Evolutionary conservation across 192 early-diverging fungal genomes (phyloP).

Genomic region (Gaertneriomyces sp.): DNA sequence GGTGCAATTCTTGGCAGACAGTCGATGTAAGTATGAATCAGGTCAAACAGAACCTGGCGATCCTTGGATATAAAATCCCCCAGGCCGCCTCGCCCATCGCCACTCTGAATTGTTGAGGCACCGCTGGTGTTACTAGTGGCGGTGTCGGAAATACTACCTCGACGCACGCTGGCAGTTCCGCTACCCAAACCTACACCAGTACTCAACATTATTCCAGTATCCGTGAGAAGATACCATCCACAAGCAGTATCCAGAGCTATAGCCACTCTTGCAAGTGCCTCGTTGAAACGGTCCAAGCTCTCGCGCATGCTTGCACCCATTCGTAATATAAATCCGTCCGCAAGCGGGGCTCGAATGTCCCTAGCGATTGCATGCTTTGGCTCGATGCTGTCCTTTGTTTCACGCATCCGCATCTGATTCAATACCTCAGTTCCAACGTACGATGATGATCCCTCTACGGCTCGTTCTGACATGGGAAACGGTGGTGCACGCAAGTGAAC

Average conservation of each 20-base stretch:
- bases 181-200: slow-evolving; percentile 9
- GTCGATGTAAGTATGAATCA: slow-evolving; percentile 69
- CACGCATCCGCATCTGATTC: slow-evolving; percentile 18
- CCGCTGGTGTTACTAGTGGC: slow-evolving; percentile 2
- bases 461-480: slow-evolving; percentile 43
- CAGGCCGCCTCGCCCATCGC: slow-evolving; percentile 3
- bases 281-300: slow-evolving; percentile 64
- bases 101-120: background rate
- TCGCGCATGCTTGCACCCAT: slow-evolving; percentile 66
- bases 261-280: slow-evolving; percentile 57
- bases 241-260: slow-evolving; percentile 57
- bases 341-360: slow-evolving; percentile 35
- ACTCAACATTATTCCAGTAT: slow-evolving; percentile 12
- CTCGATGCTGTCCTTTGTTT: background rate
- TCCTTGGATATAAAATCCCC: slow-evolving; percentile 16
- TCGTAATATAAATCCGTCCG: slow-evolving; percentile 50
- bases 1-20: slow-evolving; percentile 69
- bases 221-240: slow-evolving; percentile 32
- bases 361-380: no score
- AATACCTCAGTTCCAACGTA: slow-evolving; percentile 24
- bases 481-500: slow-evolving; percentile 42
- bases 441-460: background rate
- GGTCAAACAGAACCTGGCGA: slow-evolving; percentile 33
- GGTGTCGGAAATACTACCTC: slow-evolving; percentile 24
- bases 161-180: slow-evolving; percentile 10